These are phyloP conservation scores for Penicillium arizonense DNA, from an alignment of 495 filamentous ascomycete genomes.

Conservation along the genomic window DNA sequence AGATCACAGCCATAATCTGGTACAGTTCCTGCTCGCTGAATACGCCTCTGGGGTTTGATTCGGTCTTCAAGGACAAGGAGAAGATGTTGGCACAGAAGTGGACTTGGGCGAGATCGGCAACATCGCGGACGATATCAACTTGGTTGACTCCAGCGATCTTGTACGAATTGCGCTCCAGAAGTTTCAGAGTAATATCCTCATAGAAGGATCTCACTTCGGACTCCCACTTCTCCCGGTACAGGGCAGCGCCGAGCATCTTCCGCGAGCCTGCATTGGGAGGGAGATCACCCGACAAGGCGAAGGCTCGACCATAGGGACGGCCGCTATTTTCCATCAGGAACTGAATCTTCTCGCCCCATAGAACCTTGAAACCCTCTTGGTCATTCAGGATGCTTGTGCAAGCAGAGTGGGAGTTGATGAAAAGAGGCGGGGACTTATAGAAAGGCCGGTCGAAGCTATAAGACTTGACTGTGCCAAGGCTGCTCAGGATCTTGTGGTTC, in stretches of 20 bases:
- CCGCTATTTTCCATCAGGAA: conserved; percentile 44
- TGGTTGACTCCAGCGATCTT: conserved; percentile 55
- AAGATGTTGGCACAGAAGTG: conserved; percentile 62
- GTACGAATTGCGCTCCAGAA: conserved; percentile 49
- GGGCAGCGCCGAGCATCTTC: conserved; percentile 43
- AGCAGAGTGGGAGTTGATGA: conserved; percentile 50
- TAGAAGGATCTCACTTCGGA: conserved; percentile 51
- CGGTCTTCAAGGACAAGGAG: conserved; percentile 61
- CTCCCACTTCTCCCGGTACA: conserved; percentile 53
- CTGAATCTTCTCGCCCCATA: conserved; percentile 54
- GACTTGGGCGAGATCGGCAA: conserved; percentile 60
- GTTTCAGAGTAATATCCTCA: conserved; percentile 48
- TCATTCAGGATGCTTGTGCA: conserved; percentile 48
- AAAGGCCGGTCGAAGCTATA: conserved; percentile 53
- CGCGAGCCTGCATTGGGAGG: conserved; percentile 46
- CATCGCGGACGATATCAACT: conserved; percentile 61
- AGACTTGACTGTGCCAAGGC: conserved; percentile 40
- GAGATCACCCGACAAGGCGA: conserved; percentile 55
- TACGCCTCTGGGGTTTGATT: conserved; percentile 54
- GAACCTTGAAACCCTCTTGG: conserved; percentile 53
- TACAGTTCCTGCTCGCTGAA: conserved; percentile 62
- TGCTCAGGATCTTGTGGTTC: conserved; percentile 50
- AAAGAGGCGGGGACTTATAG: conserved; percentile 26
- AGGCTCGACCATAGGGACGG: conserved; percentile 45
- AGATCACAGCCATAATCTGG: conserved; percentile 55